Evolutionary conservation across 768 basidiomycete genomes (phyloP).

Genomic region (Mycena sanguinolenta): DNA sequence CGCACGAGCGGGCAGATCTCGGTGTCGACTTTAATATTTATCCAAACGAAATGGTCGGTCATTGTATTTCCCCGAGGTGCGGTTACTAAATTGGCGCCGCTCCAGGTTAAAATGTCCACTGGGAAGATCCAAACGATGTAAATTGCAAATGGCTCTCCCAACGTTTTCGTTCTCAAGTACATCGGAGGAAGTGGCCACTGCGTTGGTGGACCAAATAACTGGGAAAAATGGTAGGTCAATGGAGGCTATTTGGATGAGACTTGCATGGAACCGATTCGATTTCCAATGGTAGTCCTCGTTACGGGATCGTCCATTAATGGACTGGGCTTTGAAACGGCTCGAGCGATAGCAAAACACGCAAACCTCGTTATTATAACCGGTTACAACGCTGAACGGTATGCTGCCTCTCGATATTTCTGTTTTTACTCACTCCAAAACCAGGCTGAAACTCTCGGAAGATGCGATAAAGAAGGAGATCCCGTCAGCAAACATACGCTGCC

Average conservation of each 20-base stretch:
- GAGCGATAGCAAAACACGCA: neutral
- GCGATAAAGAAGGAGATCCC: conserved; percentile 12
- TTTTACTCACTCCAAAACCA: neutral
- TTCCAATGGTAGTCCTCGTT: neutral
- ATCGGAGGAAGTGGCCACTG: neutral
- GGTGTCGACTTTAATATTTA: too few species aligned
- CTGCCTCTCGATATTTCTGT: too few species aligned
- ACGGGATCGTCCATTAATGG: neutral
- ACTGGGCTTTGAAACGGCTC: neutral
- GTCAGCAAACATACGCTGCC: neutral
- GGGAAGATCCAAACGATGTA: too few species aligned
- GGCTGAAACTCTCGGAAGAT: neutral
- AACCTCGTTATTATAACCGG: conserved; percentile 11
- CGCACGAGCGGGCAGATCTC: too few species aligned
- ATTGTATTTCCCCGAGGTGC: too few species aligned
- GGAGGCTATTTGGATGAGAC: neutral
- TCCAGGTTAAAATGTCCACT: too few species aligned
- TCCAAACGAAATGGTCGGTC: too few species aligned
- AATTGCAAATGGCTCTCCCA: neutral
- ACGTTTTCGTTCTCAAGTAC: conserved; percentile 1
- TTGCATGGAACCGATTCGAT: neutral
- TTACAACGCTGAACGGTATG: neutral
- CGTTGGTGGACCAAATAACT: neutral
- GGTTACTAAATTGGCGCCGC: too few species aligned
- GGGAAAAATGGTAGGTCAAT: neutral